A percentile compares a stretch with the other conserved stretches of the same genome.
These are phyloP conservation scores for Aspergillus jensenii DNA, from an alignment of 2,329 filamentous ascomycete genomes.

Conservation along the genomic window DNA sequence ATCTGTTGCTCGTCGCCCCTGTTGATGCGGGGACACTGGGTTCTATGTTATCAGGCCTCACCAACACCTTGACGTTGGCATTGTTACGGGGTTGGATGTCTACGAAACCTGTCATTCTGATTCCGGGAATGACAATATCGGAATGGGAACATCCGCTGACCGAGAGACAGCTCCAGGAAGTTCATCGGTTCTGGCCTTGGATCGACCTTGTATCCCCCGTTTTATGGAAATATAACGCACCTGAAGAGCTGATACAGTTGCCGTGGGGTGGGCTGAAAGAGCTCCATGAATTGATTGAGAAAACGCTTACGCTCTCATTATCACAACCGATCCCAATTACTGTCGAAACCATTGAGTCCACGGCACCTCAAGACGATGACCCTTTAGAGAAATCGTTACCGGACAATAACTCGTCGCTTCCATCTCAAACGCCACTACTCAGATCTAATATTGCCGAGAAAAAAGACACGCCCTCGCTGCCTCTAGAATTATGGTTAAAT, in stretches of 20 bases:
- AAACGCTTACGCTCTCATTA: conserved; percentile 16
- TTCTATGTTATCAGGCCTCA: conserved; percentile 82
- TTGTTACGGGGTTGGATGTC: conserved; percentile 84
- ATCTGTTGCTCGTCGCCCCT: conserved; percentile 79
- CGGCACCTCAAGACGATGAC: neutral
- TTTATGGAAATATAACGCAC: conserved; percentile 73
- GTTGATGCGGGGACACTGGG: conserved; percentile 82
- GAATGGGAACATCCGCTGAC: conserved; percentile 93
- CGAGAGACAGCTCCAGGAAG: conserved; percentile 80
- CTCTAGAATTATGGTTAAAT: conserved; percentile 85
- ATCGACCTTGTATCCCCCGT: conserved; percentile 78
- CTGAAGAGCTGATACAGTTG: conserved; percentile 48
- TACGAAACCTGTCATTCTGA: conserved; percentile 78
- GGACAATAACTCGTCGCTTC: conserved; percentile 33
- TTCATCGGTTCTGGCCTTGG: conserved; percentile 83
- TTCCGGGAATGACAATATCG: conserved; percentile 83
- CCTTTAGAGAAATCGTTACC: conserved; percentile 47
- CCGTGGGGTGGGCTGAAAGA: conserved; percentile 51
- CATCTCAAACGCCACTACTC: conserved; percentile 24
- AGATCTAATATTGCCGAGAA: conserved; percentile 20
- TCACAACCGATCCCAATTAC: conserved; percentile 12
- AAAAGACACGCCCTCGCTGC: conserved; percentile 50
- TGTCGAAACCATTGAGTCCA: conserved; percentile 6
- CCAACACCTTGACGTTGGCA: conserved; percentile 77
- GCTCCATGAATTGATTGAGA: conserved; percentile 33